These are phyloP conservation scores for Globisporangium splendens DNA, from an alignment of 352 stramenopile species.

Conservation along the genomic window DNA sequence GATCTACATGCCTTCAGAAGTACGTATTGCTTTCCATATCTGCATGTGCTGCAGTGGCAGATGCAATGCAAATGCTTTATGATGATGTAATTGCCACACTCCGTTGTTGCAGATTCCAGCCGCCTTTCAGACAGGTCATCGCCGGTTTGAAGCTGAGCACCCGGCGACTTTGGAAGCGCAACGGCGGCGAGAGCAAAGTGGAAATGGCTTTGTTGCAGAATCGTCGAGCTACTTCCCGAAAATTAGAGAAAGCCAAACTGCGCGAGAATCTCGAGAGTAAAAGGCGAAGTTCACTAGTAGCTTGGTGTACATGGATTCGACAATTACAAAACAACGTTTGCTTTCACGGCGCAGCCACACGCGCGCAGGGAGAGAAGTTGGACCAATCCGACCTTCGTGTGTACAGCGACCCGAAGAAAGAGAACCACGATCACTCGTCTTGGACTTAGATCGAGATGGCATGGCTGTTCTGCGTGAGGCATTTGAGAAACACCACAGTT, in stretches of 20 bases:
- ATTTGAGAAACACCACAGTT: conserved; percentile 26
- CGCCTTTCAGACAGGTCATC: conserved; percentile 23
- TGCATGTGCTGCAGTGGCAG: not conserved
- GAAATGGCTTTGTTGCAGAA: conserved; percentile 28
- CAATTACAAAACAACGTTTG: conserved; percentile 10
- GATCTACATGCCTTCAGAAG: conserved; percentile 35
- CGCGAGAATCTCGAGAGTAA: conserved; percentile 42
- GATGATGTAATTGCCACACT: too few species aligned
- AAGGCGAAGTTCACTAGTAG: conserved; percentile 17
- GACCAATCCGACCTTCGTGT: not conserved
- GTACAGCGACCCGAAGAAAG: not conserved
- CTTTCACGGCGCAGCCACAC: conserved; percentile 1
- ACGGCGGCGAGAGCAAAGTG: conserved; percentile 19
- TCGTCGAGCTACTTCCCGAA: conserved; percentile 47
- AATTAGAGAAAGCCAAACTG: conserved; percentile 39
- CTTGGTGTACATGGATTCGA: conserved; percentile 5
- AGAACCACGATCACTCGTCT: not conserved
- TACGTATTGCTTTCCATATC: conserved; percentile 4
- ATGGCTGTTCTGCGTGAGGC: conserved; percentile 31
- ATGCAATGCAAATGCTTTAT: not conserved
- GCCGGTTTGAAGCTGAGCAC: conserved; percentile 25
- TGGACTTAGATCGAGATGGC: conserved; percentile 32
- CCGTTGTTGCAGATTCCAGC: conserved; percentile 20
- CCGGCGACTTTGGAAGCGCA: conserved; percentile 32
- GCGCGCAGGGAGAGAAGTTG: not conserved